Conservation (phyloP, 257 asterid species). For the Thymus mandschuricus region DNA sequence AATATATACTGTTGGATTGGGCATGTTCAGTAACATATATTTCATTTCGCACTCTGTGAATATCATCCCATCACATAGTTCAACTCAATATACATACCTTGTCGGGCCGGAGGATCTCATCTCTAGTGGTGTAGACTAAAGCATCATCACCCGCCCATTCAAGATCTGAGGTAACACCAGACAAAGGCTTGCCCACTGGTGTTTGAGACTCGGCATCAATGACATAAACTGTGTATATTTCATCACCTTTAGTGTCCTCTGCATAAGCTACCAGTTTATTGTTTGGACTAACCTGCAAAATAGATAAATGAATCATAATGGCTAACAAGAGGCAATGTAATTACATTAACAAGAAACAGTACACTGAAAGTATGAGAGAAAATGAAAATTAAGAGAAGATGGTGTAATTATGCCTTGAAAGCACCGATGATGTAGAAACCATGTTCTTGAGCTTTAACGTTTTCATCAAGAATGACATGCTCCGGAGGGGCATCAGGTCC, state of each 20-base stretch:
- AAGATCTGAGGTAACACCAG: slow-evolving; percentile 63
- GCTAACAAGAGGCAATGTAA: slow-evolving; percentile 2
- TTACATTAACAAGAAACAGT: slow-evolving; percentile 17
- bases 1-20: not conserved
- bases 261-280: slow-evolving; percentile 86
- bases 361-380: not conserved
- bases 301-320: slow-evolving; percentile 16
- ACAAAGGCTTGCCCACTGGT: slow-evolving; percentile 72
- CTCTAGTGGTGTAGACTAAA: slow-evolving; percentile 84
- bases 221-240: slow-evolving; percentile 72
- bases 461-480: slow-evolving; percentile 87
- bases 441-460: slow-evolving; percentile 71
- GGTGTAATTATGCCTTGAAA: slow-evolving; percentile 61
- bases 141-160: slow-evolving; percentile 91
- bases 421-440: slow-evolving; percentile 67
- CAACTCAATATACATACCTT: slow-evolving; percentile 56
- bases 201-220: slow-evolving; percentile 79
- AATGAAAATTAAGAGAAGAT: slow-evolving; percentile 12
- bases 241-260: slow-evolving; percentile 93
- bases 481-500: slow-evolving; percentile 90
- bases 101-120: slow-evolving; percentile 88
- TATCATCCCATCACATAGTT: slow-evolving; percentile 11
- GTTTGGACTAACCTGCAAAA: slow-evolving; percentile 79
- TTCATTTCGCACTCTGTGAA: slow-evolving; percentile 7
- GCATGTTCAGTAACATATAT: slow-evolving; percentile 17